Conservation (phyloP, 192 early-diverging fungal species). For the Geranomyces michiganensis region DNA sequence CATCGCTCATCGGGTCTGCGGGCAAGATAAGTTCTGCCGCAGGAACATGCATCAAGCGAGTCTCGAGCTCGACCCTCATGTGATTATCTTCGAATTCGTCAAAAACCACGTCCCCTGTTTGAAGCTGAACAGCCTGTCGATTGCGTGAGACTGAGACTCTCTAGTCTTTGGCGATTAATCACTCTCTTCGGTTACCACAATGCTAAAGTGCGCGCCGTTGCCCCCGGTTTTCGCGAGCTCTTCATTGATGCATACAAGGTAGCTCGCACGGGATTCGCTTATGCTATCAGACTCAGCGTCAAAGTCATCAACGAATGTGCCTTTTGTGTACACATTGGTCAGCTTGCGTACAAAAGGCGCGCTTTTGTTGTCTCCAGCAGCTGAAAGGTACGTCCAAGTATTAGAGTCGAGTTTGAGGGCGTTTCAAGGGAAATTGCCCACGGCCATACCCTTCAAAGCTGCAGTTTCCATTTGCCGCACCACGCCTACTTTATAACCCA, state of each 20-base stretch:
- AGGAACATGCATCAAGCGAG: constrained; percentile 65
- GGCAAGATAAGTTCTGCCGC: constrained; percentile 71
- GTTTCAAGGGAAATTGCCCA: too few relatives aligned
- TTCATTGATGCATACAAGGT: constrained; percentile 54
- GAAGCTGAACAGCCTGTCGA: constrained; percentile 62
- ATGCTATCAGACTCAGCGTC: constrained; percentile 16
- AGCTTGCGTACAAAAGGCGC: constrained; percentile 70
- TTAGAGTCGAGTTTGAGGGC: not conserved
- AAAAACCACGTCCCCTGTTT: constrained; percentile 72
- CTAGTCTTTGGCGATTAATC: too few relatives aligned
- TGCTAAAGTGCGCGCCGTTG: constrained; percentile 19
- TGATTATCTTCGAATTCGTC: constrained; percentile 69
- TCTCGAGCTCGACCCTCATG: constrained; percentile 69
- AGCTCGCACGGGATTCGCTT: constrained; percentile 34
- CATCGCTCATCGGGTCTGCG: constrained; percentile 45
- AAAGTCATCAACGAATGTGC: constrained; percentile 61
- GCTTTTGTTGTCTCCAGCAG: constrained; percentile 65
- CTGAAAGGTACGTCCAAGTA: constrained; percentile 22
- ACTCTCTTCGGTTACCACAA: constrained; percentile 25
- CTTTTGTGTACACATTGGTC: constrained; percentile 70
- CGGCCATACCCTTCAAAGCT: constrained; percentile 65
- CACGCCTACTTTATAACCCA: constrained; percentile 86
- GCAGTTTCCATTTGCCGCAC: constrained; percentile 85
- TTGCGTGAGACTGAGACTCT: not conserved
- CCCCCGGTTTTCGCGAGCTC: constrained; percentile 29